These are phyloP conservation scores for Suillus luteus DNA, from an alignment of 768 basidiomycete genomes.

Conservation along the genomic window DNA sequence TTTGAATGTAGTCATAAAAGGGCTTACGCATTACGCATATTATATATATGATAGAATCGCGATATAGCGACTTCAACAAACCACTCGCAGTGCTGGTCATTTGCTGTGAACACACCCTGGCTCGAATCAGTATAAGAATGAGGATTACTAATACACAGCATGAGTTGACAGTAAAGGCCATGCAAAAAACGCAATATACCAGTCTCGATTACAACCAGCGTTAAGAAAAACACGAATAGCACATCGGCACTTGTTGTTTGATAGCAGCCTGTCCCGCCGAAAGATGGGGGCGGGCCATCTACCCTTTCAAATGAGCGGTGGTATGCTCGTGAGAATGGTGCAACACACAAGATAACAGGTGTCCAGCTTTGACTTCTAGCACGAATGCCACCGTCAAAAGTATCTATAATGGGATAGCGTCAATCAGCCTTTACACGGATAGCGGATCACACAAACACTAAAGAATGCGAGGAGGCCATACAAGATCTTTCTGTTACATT, in stretches of 20 bases:
- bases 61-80: conserved; percentile 2
- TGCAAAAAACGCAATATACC: not conserved
- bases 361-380: conserved; percentile 1
- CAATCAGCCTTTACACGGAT: not conserved
- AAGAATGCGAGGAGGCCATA: conserved; percentile 7
- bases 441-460: not conserved
- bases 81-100: not conserved
- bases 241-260: not conserved
- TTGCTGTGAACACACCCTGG: not conserved
- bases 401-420: not conserved
- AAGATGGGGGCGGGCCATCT: conserved; percentile 10
- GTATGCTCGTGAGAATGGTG: not conserved
- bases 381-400: conserved; percentile 7
- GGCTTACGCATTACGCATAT: conserved; percentile 8
- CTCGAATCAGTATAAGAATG: conserved; percentile 5
- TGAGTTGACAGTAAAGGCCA: not conserved
- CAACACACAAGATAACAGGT: conserved; percentile 7
- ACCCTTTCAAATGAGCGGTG: not conserved
- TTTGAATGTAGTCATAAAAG: not conserved
- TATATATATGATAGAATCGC: conserved; percentile 7
- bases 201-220: conserved; percentile 4
- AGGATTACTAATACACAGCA: not conserved
- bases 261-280: conserved; percentile 7
- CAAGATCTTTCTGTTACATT: conserved; percentile 7
- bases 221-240: not conserved